Conservation (phyloP, 1,284 basidiomycete species). For the Cutaneotrichosporon sp. region DNA sequence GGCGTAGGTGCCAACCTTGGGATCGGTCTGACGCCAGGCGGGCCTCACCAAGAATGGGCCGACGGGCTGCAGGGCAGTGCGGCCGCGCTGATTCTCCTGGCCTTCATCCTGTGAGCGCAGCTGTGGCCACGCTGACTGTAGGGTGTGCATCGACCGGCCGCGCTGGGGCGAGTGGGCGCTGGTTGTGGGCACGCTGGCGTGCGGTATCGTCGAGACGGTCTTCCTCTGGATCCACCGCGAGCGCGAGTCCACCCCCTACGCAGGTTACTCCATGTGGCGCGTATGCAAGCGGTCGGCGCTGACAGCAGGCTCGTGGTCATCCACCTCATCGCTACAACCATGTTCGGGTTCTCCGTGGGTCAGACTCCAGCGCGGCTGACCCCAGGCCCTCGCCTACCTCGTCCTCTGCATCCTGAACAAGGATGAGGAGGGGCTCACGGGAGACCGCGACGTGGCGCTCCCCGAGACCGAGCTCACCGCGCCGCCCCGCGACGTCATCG, state of each 20-base stretch:
- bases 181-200: neutral
- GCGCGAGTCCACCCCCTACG: neutral
- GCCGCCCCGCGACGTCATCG: slow-evolving; percentile 5
- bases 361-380: neutral
- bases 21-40: neutral
- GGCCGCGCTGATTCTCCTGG: neutral
- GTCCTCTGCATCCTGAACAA: neutral
- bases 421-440: neutral
- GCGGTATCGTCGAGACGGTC: neutral
- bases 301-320: neutral
- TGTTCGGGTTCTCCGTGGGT: neutral
- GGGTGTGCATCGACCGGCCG: neutral
- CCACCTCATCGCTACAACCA: neutral
- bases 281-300: neutral
- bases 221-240: neutral
- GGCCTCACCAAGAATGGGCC: neutral
- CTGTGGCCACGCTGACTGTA: neutral
- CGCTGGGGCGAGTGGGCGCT: neutral
- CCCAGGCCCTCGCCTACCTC: neutral
- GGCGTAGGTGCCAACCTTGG: too few species aligned
- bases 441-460: neutral
- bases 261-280: neutral
- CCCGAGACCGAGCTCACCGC: neutral
- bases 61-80: neutral
- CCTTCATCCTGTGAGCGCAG: neutral